Base-by-base conservation (phyloP, 2,329 filamentous ascomycete species). In the Proliferodiscus dingleyae region DNA sequence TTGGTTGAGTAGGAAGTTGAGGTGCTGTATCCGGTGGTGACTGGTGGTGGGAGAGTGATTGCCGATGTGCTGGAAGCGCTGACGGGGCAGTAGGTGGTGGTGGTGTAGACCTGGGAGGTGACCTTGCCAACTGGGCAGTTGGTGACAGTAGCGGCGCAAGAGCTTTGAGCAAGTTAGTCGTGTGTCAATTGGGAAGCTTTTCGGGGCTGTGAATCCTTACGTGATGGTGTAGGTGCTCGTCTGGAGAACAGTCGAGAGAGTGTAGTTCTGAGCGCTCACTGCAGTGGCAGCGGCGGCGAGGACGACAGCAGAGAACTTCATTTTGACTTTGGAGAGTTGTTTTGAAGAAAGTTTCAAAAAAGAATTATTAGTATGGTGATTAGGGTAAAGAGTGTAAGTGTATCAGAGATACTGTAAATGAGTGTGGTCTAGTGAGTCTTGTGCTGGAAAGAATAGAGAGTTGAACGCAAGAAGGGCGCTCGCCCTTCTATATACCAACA, bases 71-170 rank as follows among this genome's bases (percentile, higher is more conserved):
- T 8, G 21, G 26, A 6, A 6, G 9, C 2, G 22, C 16, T 19
- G 26, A 18, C 26, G 21, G 24, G 24, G 16, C 13, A 21, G 21
- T 28, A 16, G 9, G 18, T 47, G 16, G 43, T 42, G n/a, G 30
- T 36, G 41, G 59, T 63, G 41, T 63, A 48, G 37, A 66, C 53
- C 24, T 65, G 59, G 32, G 61, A 64, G 38, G 66, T 59, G 7
- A 59, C 52, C 21, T 32, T 43, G 33, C 52, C 49, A 26, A 46
- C 48, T 16, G 60, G 60, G 51, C 61, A 62, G 41, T 62, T 54
- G 29, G 57, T 58, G 10, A 62, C 58, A 2, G 52, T 54, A 9
- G 52, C 47, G 2, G 59, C 52, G 41, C 60, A 63, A 37, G 34
- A 37, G 6, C 34, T 37, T 10, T 4, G 22, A 13, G 13, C 16